Evolutionary conservation across 75 land plant genomes (phyloP).

Genomic region (Picea glauca): DNA sequence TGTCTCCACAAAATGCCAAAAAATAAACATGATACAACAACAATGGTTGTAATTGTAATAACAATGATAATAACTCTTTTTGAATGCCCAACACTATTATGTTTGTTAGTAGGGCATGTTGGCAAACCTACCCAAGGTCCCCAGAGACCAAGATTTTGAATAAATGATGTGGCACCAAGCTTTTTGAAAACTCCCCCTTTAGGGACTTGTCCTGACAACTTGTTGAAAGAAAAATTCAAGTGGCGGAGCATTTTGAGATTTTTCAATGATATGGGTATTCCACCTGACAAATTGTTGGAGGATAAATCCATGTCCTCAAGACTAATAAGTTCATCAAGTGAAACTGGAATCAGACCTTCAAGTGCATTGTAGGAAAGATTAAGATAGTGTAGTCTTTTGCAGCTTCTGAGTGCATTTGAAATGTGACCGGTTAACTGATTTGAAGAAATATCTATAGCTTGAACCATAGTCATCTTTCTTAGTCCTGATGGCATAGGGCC

Average conservation of each 20-base stretch:
- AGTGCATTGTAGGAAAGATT: constrained; percentile 12
- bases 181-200: background rate
- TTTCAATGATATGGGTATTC: constrained; percentile 19
- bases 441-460: too few relatives aligned
- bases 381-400: constrained; percentile 9
- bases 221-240: constrained; percentile 14
- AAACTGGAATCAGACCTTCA: constrained; percentile 16
- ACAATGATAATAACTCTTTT: background rate
- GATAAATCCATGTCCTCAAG: constrained; percentile 27
- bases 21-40: background rate
- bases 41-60: background rate
- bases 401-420: too few relatives aligned
- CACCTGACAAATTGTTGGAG: constrained; percentile 23
- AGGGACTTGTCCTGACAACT: constrained; percentile 13
- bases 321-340: constrained; percentile 16
- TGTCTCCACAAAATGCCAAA: background rate
- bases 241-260: constrained; percentile 2
- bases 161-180: background rate
- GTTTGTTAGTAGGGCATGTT: background rate
- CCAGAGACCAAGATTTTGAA: background rate
- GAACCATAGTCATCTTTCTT: too few relatives aligned
- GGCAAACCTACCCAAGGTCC: background rate
- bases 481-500: too few relatives aligned
- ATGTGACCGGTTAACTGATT: too few relatives aligned
- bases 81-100: background rate